These are phyloP conservation scores for Aspergillus uvarum DNA, from an alignment of 2,329 filamentous ascomycete species.

Conservation along the genomic window DNA sequence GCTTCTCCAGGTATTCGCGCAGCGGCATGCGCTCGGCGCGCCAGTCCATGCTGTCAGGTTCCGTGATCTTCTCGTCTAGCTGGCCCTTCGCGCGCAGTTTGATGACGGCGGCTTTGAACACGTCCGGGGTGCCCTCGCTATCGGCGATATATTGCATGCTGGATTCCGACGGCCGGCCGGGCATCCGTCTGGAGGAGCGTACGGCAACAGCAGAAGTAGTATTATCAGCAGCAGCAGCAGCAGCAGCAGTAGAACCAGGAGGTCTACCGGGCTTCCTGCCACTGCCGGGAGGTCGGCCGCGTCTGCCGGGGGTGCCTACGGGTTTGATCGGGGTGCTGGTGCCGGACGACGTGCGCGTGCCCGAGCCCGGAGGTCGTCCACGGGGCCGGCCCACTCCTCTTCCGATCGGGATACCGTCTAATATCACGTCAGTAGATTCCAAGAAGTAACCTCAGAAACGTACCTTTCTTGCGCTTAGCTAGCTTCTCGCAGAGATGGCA, in stretches of 20 bases:
- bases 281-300: slow-evolving; percentile 10
- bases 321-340: slow-evolving; percentile 3
- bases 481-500: slow-evolving; percentile 50
- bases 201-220: not conserved
- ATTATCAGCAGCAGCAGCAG: not conserved
- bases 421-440: too few relatives aligned
- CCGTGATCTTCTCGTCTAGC: slow-evolving; percentile 49
- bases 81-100: slow-evolving; percentile 44
- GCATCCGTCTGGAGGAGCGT: not conserved
- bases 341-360: not conserved
- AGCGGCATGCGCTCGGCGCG: slow-evolving; percentile 50
- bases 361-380: not conserved
- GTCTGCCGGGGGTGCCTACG: slow-evolving; percentile 8
- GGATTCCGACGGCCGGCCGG: slow-evolving; percentile 10
- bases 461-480: slow-evolving; percentile 18
- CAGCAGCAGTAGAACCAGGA: not conserved
- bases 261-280: slow-evolving; percentile 13
- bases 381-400: not conserved
- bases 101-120: slow-evolving; percentile 52
- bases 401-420: not conserved
- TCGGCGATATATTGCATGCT: slow-evolving; percentile 32
- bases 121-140: slow-evolving; percentile 55
- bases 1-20: slow-evolving; percentile 41
- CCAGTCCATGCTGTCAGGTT: slow-evolving; percentile 59
- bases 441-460: not conserved